These are phyloP conservation scores for Artemisia annua DNA, from an alignment of 129 eudicot species.

Conservation along the genomic window DNA sequence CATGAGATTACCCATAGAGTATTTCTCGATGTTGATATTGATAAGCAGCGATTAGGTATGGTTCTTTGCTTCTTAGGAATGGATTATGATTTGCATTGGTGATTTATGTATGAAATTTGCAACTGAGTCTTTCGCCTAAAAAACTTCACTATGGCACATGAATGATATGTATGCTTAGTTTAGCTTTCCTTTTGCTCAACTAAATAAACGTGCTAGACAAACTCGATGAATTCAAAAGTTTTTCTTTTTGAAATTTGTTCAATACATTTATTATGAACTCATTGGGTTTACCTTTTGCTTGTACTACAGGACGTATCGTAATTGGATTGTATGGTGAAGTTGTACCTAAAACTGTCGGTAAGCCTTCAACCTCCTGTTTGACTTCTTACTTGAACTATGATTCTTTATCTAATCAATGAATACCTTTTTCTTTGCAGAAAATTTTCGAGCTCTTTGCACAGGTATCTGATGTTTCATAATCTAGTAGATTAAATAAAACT, in stretches of 20 bases:
- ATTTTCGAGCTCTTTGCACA: constrained; percentile 92
- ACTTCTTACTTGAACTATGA: background rate
- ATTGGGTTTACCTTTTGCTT: constrained; percentile 18
- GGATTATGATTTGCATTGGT: background rate
- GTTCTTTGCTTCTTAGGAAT: constrained; percentile 15
- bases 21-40: constrained; percentile 89
- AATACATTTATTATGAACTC: background rate
- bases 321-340: constrained; percentile 83
- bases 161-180: background rate
- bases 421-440: constrained; percentile 51
- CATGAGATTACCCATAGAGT: constrained; percentile 79
- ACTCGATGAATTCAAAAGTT: background rate
- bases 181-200: background rate
- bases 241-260: background rate
- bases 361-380: constrained; percentile 25
- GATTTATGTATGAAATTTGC: background rate
- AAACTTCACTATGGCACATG: background rate
- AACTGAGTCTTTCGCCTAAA: background rate
- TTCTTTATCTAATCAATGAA: background rate
- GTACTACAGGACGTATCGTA: constrained; percentile 74
- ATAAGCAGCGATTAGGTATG: constrained; percentile 89
- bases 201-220: background rate
- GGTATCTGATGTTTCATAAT: constrained; percentile 43
- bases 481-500: background rate
- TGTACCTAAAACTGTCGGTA: constrained; percentile 90